Percentiles rank a stretch among this genome's conserved stretches.
phyloP scores from a whole-genome alignment of 352 stramenopile species.

The Peronospora belbahrii region DNA sequence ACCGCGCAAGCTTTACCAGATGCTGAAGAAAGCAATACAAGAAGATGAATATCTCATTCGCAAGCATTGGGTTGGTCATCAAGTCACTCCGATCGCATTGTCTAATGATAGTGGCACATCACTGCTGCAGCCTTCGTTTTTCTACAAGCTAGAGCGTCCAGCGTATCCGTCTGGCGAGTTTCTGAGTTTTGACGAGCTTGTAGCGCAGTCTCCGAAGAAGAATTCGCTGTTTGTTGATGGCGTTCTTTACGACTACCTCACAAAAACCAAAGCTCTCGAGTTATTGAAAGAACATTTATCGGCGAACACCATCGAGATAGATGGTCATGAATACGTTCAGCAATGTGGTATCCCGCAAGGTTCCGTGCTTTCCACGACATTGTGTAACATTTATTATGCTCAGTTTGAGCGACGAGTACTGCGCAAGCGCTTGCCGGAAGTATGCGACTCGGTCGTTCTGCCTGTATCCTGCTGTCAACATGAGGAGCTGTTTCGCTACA shows the following conservation, averaged over 20 bases:
- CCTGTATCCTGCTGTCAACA: slow-evolving; percentile 30
- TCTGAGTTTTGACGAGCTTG: slow-evolving; percentile 42
- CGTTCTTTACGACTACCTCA: slow-evolving; percentile 72
- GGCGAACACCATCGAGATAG: slow-evolving; percentile 44
- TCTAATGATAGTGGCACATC: not conserved
- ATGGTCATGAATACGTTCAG: slow-evolving; percentile 47
- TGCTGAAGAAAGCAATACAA: slow-evolving; percentile 51
- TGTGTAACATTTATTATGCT: slow-evolving; percentile 80
- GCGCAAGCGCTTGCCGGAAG: slow-evolving; percentile 29
- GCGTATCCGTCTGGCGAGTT: slow-evolving; percentile 51
- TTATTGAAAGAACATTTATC: slow-evolving; percentile 64
- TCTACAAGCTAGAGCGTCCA: slow-evolving; percentile 56
- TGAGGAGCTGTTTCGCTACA: slow-evolving; percentile 65
- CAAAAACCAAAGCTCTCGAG: slow-evolving; percentile 34
- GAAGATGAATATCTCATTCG: slow-evolving; percentile 74
- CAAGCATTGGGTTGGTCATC: slow-evolving; percentile 63
- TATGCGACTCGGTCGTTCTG: slow-evolving; percentile 7
- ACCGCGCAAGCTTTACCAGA: slow-evolving; percentile 47
- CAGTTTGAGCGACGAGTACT: slow-evolving; percentile 64
- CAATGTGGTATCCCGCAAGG: slow-evolving; percentile 67
- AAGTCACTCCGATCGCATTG: slow-evolving; percentile 20
- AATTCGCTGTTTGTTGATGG: slow-evolving; percentile 61
- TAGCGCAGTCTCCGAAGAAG: slow-evolving; percentile 29
- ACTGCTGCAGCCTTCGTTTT: slow-evolving; percentile 14
- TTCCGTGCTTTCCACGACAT: slow-evolving; percentile 70